Conservation (phyloP, 2,329 filamentous ascomycete species). For the Elsinoe arachidis region DNA sequence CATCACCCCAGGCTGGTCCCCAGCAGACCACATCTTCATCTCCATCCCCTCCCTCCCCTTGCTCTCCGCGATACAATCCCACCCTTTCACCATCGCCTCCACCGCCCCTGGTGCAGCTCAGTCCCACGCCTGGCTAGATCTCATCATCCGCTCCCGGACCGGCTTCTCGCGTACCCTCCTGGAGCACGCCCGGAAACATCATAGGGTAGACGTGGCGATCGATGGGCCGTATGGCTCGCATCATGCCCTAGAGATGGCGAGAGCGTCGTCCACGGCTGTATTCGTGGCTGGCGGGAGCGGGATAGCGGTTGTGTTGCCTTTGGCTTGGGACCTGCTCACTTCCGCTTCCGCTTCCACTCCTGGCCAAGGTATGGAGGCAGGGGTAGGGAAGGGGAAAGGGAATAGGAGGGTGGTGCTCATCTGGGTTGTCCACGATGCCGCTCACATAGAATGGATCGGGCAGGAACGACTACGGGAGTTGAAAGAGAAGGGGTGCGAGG, state of each 20-base stretch:
- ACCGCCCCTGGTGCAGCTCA: conserved; percentile 38
- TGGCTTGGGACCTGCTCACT: conserved; percentile 42
- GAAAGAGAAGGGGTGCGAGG: conserved; percentile 40
- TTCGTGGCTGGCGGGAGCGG: conserved; percentile 57
- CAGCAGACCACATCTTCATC: conserved; percentile 57
- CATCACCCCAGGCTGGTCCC: conserved; percentile 47
- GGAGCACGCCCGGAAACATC: conserved; percentile 38
- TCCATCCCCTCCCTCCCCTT: conserved; percentile 47
- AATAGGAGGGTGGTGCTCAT: conserved; percentile 42
- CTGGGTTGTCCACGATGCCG: conserved; percentile 49
- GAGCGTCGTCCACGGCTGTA: conserved; percentile 41
- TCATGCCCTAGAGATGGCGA: conserved; percentile 47
- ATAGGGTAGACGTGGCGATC: conserved; percentile 42
- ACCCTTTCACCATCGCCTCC: conserved; percentile 60
- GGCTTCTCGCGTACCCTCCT: conserved; percentile 54
- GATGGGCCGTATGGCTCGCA: conserved; percentile 58
- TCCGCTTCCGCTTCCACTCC: conserved; percentile 8
- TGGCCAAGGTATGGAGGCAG: too few species aligned
- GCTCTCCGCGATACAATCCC: conserved; percentile 49
- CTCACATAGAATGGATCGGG: conserved; percentile 49
- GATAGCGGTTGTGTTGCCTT: conserved; percentile 55
- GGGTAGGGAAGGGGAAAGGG: background rate
- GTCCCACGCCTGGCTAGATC: conserved; percentile 44
- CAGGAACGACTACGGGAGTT: conserved; percentile 42
- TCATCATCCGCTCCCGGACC: conserved; percentile 51